A percentile compares a stretch with the other conserved stretches of the same genome.
Evolutionary conservation across 192 early-diverging fungal genomes (phyloP).

Genomic region (Coemansia reversa): DNA sequence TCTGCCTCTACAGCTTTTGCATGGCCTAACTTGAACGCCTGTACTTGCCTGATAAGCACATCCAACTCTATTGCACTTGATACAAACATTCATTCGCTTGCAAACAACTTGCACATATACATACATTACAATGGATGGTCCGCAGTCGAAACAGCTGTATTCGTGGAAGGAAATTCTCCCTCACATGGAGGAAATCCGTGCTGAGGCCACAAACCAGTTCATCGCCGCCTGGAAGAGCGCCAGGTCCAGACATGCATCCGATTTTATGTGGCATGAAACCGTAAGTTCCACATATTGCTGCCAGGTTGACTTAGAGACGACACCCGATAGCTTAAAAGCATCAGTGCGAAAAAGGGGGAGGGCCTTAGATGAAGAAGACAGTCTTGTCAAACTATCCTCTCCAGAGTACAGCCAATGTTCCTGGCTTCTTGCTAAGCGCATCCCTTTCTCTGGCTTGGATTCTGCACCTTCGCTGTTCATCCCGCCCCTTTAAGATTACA

Average conservation of each 20-base stretch:
- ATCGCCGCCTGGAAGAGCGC: constrained; percentile 46
- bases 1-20: background rate
- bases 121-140: constrained; percentile 16
- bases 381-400: background rate
- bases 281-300: constrained; percentile 23
- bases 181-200: constrained; percentile 53
- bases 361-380: too few species aligned
- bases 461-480: background rate
- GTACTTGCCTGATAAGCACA: background rate
- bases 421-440: background rate
- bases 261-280: constrained; percentile 56
- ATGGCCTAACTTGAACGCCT: background rate
- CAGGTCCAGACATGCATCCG: constrained; percentile 17
- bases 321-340: background rate
- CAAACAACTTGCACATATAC: constrained; percentile 1
- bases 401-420: background rate
- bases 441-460: background rate
- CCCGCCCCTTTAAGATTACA: background rate
- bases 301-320: background rate
- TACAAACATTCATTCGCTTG: constrained; percentile 2
- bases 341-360: background rate
- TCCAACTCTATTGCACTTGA: background rate
- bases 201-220: constrained; percentile 50
- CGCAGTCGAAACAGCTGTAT: constrained; percentile 24
- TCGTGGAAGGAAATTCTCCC: constrained; percentile 53